Conservation (phyloP, 2,329 filamentous ascomycete species). For the Coccinonectria pachysandricola region DNA sequence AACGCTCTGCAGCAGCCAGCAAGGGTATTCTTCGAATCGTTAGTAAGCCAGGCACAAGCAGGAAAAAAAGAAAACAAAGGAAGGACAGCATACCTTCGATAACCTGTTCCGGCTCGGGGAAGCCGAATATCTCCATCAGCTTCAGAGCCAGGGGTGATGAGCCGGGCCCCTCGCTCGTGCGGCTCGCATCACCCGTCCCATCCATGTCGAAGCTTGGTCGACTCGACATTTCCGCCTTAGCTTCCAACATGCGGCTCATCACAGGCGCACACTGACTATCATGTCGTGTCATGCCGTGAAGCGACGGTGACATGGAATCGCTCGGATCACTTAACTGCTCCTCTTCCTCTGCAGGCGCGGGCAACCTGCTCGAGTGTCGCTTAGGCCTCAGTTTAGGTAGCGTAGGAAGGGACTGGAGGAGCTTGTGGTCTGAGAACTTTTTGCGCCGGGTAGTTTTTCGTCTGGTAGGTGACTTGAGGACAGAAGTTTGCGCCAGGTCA, state of each 20-base stretch:
- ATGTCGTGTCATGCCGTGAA: constrained; percentile 12
- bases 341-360: constrained; percentile 26
- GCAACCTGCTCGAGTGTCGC: constrained; percentile 30
- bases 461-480: constrained; percentile 25
- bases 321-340: constrained; percentile 19
- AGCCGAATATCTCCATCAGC: constrained; percentile 77
- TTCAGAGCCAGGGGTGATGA: constrained; percentile 56
- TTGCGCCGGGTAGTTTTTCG: constrained; percentile 39
- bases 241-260: constrained; percentile 69
- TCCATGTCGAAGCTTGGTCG: constrained; percentile 49
- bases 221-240: constrained; percentile 51
- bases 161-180: constrained; percentile 25
- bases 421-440: constrained; percentile 53
- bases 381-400: constrained; percentile 39
- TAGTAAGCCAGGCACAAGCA: constrained; percentile 3
- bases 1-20: constrained; percentile 86
- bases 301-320: constrained; percentile 15
- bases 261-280: constrained; percentile 51
- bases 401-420: constrained; percentile 55
- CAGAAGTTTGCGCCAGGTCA: constrained; percentile 31
- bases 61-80: not conserved
- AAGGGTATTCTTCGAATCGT: constrained; percentile 63
- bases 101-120: constrained; percentile 72
- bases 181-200: constrained; percentile 28
- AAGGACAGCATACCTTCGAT: constrained; percentile 50